phyloP scores from a whole-genome alignment of 139 green algal species.

The Coccomyxa sp. region DNA sequence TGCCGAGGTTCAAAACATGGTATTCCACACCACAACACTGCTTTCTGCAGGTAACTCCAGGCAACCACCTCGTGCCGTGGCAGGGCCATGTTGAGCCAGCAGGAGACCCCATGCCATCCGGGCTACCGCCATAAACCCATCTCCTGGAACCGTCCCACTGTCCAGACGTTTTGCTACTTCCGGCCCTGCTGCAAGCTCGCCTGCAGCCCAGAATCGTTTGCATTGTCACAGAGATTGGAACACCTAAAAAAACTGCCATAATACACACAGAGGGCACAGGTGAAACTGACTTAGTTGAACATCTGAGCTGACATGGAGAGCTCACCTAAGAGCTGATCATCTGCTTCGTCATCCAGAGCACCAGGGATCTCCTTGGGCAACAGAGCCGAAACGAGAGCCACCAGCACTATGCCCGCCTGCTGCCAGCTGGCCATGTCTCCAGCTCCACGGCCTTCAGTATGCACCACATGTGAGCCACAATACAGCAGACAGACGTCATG shows the following conservation, averaged over 20 bases:
- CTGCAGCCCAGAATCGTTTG: neutral
- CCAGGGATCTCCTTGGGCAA: slow-evolving; percentile 28
- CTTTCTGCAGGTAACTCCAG: neutral
- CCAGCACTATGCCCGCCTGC: slow-evolving; percentile 32
- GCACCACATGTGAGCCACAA: neutral
- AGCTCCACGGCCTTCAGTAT: neutral
- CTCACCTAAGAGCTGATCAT: slow-evolving; percentile 19
- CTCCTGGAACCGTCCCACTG: neutral
- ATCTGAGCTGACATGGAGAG: neutral
- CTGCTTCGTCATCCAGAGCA: slow-evolving; percentile 11
- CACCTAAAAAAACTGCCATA: neutral
- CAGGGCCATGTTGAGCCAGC: slow-evolving; percentile 15
- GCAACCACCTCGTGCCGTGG: neutral
- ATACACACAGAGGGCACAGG: neutral
- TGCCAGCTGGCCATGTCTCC: slow-evolving; percentile 28
- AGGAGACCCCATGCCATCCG: slow-evolving; percentile 56
- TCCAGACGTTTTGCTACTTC: slow-evolving; percentile 26
- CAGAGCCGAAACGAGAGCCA: slow-evolving; percentile 23
- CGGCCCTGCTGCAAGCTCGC: slow-evolving; percentile 8
- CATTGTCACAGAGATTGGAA: neutral
- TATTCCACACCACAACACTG: neutral
- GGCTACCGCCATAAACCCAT: slow-evolving; percentile 19
- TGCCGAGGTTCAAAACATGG: neutral
- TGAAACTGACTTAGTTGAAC: neutral
- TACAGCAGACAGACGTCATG: neutral